A percentile compares a stretch with the other conserved stretches of the same genome.
phyloP scores from a whole-genome alignment of 148 eudicot species.

The Cornus suecica region DNA sequence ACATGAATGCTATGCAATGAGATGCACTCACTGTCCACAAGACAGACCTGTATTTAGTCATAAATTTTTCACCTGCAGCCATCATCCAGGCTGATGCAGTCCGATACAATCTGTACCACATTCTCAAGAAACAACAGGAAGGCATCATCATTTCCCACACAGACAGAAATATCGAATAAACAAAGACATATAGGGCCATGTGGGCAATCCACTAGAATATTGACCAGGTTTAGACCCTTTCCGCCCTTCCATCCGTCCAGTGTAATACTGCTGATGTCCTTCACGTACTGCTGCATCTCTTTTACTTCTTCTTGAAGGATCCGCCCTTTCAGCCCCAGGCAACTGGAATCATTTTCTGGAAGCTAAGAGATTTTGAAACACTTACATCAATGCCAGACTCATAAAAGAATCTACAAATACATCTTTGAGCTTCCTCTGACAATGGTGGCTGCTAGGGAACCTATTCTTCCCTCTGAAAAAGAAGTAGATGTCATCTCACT shows the following conservation, averaged over 20 bases:
- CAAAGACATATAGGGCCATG: slow-evolving; percentile 59
- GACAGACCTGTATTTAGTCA: slow-evolving; percentile 40
- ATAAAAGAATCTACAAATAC: slow-evolving; percentile 55
- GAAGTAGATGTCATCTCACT: neutral
- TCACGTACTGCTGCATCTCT: slow-evolving; percentile 46
- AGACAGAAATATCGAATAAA: slow-evolving; percentile 52
- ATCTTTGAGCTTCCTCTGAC: slow-evolving; percentile 21
- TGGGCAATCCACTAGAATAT: slow-evolving; percentile 56
- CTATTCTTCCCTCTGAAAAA: slow-evolving; percentile 2
- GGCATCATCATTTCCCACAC: slow-evolving; percentile 34
- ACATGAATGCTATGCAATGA: slow-evolving; percentile 57
- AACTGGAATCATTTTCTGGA: slow-evolving; percentile 48
- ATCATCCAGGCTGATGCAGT: slow-evolving; percentile 43
- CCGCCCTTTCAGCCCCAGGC: slow-evolving; percentile 48
- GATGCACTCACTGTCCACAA: slow-evolving; percentile 67
- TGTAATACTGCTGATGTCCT: slow-evolving; percentile 50
- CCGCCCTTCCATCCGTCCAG: slow-evolving; percentile 74
- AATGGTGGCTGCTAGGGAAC: slow-evolving; percentile 15
- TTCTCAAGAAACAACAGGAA: slow-evolving; percentile 43
- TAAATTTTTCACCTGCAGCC: slow-evolving; percentile 36
- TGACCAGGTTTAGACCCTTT: slow-evolving; percentile 43
- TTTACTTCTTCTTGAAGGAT: slow-evolving; percentile 45
- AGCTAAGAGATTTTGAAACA: slow-evolving; percentile 41
- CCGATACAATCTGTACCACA: slow-evolving; percentile 60
- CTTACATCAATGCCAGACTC: slow-evolving; percentile 47